Evolutionary conservation across 371 early-diverging fungal species (phyloP), one percentile per base, ranked within the genome.

Genomic region (Syncephalastrum contaminatum): DNA sequence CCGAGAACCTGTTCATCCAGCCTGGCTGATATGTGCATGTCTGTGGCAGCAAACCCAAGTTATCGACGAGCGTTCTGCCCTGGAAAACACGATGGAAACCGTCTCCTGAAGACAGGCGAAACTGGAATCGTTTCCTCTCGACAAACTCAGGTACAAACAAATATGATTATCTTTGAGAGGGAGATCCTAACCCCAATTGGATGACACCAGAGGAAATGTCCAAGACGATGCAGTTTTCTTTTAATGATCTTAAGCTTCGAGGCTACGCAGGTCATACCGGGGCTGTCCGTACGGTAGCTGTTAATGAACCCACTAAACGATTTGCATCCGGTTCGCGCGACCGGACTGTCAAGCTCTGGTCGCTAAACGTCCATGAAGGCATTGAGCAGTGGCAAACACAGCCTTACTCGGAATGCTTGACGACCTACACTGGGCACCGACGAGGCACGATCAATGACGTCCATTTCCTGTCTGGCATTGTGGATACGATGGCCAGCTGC

Each of bases 321-420:
- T 77, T 88, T 51, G 86, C 81, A 0, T 85, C 88, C 1, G 88
- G 86, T 6, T 85, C 86, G 12, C 66, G 73, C 24, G 88, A 88
- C 51, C 67, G 83, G n/a, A 86, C 84, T 0, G 85, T 86, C 14
- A 86, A 85, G 48, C 58, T 86, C n/a, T 88, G 88, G 88, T 83
- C 86, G 3, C 56, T 88, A 45, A 83, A 86, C 61, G 77, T 83
- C 1, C 84, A 84, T 55, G 70, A 76, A 16, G 80, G 81, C 0
- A 83, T 86, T 43, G 87, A 86, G 44, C 72, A 81, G 36, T 81
- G 81, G 60, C 76, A 77, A 39, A 71, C 63, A 0, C 71, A 79
- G 51, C 76, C 85, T 1, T 83, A 70, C 44, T 80, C 83, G 2
- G 84, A 85, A 49, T 75, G 81, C 24, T 39, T 82, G n/a, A 64